phyloP scores from a whole-genome alignment of 352 stramenopile genomes.

The Thraustochytrium sp. region DNA sequence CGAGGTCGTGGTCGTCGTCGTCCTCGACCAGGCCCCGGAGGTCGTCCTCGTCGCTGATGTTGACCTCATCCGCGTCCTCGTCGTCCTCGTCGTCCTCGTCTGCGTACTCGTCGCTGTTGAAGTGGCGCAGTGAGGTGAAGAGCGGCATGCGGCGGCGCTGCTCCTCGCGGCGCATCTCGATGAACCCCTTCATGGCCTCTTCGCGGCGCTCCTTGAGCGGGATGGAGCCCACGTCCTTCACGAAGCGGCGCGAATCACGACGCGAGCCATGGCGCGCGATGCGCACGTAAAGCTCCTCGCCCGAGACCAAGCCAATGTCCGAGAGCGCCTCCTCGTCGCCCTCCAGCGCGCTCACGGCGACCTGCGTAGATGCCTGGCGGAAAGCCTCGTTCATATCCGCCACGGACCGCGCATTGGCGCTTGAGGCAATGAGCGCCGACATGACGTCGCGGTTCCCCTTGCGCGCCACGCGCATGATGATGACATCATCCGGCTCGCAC shows the following conservation, averaged over 20 bases:
- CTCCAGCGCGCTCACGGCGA: neutral
- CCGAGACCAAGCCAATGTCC: neutral
- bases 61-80: neutral
- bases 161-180: neutral
- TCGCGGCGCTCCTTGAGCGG: neutral
- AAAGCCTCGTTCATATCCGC: neutral
- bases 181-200: neutral
- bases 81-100: neutral
- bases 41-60: neutral
- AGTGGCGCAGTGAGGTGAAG: neutral
- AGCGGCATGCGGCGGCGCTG: neutral
- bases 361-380: neutral
- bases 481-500: neutral
- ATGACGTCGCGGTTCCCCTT: constrained; percentile 16
- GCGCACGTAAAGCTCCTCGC: constrained; percentile 12
- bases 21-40: neutral
- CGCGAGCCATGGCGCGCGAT: neutral
- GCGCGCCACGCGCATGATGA: constrained; percentile 7
- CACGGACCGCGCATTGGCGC: neutral
- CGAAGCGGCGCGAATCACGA: neutral
- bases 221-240: neutral
- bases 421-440: neutral
- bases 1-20: neutral
- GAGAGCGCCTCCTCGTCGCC: neutral
- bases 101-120: neutral